Base-by-base conservation (phyloP, 768 basidiomycete species). In the Naganishia kalamii region DNA sequence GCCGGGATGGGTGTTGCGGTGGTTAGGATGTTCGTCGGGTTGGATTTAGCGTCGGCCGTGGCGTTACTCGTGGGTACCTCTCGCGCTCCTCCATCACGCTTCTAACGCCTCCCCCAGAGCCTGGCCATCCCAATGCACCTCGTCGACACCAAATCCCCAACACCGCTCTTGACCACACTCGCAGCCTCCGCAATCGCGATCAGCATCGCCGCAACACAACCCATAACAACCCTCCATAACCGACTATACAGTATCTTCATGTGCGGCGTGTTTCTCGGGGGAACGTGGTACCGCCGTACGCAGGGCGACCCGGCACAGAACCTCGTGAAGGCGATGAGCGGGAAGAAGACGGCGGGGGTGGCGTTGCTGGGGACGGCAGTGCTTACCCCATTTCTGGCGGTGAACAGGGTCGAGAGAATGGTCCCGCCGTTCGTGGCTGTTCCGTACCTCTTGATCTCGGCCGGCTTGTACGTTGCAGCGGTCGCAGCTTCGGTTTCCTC, bases 21-120 rank as follows among this genome's bases (percentile, higher is more conserved):
- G 23, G 35, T 57, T 13, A 57, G 54, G 54, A n/a, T 23, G 37
- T 57, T 57, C 40, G 54, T 57, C 33, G 54, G 54, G 10, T 27
- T 57, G 13, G 54, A 57, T 27, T 12, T 37, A 8, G 3, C 33
- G 8, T 57, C 54, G 11, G 54, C 54, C 3, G 27, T 57, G 12
- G 54, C 54, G 11, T 15, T 57, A 21, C 30, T 57, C 15, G 54
- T 57, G 8, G 40, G 54, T 33, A n/a, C 11, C 23, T 10, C 11
- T 37, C 25, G n/a, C 17, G 5, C 21, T 21, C 15, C 40, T 4
- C 19, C 4, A 3, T 15, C 23, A 23, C 40, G n/a, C 21, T 40
- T n/a, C 6, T 37, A 11, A 57, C 37, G 23, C 15, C 50, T 7
- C 12, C 7, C 21, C 6, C n/a, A 57, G 54, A 57, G 54, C 54